Conservation (phyloP, 2,329 filamentous ascomycete species). For the Tolypocladium paradoxum region DNA sequence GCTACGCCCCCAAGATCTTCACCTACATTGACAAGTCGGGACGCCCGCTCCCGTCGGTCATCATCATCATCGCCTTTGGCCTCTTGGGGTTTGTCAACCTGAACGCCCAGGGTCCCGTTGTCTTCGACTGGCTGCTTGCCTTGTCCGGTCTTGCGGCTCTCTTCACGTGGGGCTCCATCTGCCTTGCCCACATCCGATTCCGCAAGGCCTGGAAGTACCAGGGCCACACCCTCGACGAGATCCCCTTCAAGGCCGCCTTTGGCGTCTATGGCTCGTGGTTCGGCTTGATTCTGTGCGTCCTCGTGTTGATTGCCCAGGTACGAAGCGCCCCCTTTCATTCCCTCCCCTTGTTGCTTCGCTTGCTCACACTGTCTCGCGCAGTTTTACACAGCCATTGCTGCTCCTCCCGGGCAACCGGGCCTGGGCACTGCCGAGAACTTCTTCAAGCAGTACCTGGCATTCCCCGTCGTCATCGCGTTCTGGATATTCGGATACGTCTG, state of each 20-base stretch:
- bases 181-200: conserved; percentile 54
- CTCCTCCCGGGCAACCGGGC: conserved; percentile 19
- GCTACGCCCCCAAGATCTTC: conserved; percentile 38
- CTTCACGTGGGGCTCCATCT: conserved; percentile 56
- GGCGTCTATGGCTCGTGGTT: conserved; percentile 55
- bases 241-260: conserved; percentile 51
- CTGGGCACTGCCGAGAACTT: conserved; percentile 35
- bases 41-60: conserved; percentile 34
- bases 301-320: conserved; percentile 45
- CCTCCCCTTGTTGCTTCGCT: background rate
- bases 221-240: conserved; percentile 52
- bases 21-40: conserved; percentile 39
- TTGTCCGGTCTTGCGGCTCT: conserved; percentile 50
- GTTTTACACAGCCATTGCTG: conserved; percentile 39
- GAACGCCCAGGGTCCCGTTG: conserved; percentile 29
- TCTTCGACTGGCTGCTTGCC: conserved; percentile 53
- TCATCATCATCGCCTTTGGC: conserved; percentile 29
- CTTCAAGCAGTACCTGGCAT: conserved; percentile 44
- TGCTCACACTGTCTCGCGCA: conserved; percentile 7
- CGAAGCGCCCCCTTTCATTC: conserved; percentile 10
- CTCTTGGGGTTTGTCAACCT: conserved; percentile 34
- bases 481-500: conserved; percentile 50
- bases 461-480: conserved; percentile 44
- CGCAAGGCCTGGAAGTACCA: conserved; percentile 46
- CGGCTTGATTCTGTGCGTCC: conserved; percentile 44